Evolutionary conservation across 169 alveolate genomes (phyloP), one percentile per base, ranked within the genome.

Genomic region (Eimeria mitis): DNA sequence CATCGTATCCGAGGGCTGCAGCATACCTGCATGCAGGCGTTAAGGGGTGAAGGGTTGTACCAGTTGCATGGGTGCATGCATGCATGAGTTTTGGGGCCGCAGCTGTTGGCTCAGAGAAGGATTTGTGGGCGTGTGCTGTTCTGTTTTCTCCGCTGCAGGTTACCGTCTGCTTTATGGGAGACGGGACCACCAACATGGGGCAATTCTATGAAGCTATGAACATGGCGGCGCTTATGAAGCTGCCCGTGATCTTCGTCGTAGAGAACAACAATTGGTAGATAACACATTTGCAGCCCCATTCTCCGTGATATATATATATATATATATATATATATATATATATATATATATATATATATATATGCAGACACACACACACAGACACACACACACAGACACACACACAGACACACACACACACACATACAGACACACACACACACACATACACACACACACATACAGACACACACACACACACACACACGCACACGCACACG

Each of bases 121-220:
- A n/a, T n/a, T n/a, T 49, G 56, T 7, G 56, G 31, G 54, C 56
- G 3, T 73, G 14, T 37, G 9, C 19, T 31, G 5, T 79, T 25
- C 34, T 79, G 47, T 4, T 19, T 28, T 1, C 59, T 63, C 6
- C 19, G 31, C 5, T 61, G 78, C 97, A 98, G 91, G 98, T 98
- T 19, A 97, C 98, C 47, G 97, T 97, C 34, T 96, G 99, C 63
- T 97, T 98, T 98, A 97, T 98, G 94, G 99, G 99, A 49, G 99
- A 98, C 95, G 99, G 99, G 42, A 98, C 99, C 37, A 97, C 99
- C 28, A 98, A 98, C 96, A 96, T 97, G 89, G 99, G 99, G 44
- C 98, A 98, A 95, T 94, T 98, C 40, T 98, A 85, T 94, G 99
- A 98, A 89, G 98, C 99, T 2, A 97, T 98, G 73, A 98, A 98